phyloP scores from a whole-genome alignment of 108 stramenopile genomes.

The Nitzschia sp. region DNA sequence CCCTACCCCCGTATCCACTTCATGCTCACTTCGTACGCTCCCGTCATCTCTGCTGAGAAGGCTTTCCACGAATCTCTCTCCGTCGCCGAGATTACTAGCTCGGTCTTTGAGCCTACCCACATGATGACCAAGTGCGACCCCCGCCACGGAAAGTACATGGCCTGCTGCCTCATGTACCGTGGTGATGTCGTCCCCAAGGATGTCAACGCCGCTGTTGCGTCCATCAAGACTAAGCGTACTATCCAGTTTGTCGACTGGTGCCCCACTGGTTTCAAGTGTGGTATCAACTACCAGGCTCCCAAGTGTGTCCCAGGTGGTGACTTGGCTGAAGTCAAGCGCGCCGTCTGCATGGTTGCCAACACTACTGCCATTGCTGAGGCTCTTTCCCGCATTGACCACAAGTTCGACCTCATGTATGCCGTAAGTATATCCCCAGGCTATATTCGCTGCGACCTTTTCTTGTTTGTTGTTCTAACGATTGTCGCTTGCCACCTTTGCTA shows the following conservation, averaged over 20 bases:
- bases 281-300: slow-evolving; percentile 98
- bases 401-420: slow-evolving; percentile 99
- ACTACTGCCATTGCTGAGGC: slow-evolving; percentile 99
- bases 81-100: slow-evolving; percentile 94
- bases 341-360: slow-evolving; percentile 99
- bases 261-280: slow-evolving; percentile 98
- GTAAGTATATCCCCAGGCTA: not conserved
- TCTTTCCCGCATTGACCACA: slow-evolving; percentile 97
- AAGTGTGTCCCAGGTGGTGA: slow-evolving; percentile 95
- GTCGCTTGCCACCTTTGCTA: not conserved
- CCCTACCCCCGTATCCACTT: slow-evolving; percentile 97
- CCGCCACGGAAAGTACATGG: slow-evolving; percentile 99
- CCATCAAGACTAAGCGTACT: slow-evolving; percentile 96
- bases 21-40: slow-evolving; percentile 94
- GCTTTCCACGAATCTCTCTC: slow-evolving; percentile 93
- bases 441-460: not conserved
- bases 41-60: slow-evolving; percentile 91
- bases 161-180: slow-evolving; percentile 97
- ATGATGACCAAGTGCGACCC: slow-evolving; percentile 98
- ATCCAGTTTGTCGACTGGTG: slow-evolving; percentile 98
- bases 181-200: slow-evolving; percentile 96
- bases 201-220: slow-evolving; percentile 91
- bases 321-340: slow-evolving; percentile 94
- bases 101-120: slow-evolving; percentile 91
- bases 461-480: not conserved